These are phyloP conservation scores for Ambrosia trifida DNA, from an alignment of 129 eudicot species.

Conservation along the genomic window DNA sequence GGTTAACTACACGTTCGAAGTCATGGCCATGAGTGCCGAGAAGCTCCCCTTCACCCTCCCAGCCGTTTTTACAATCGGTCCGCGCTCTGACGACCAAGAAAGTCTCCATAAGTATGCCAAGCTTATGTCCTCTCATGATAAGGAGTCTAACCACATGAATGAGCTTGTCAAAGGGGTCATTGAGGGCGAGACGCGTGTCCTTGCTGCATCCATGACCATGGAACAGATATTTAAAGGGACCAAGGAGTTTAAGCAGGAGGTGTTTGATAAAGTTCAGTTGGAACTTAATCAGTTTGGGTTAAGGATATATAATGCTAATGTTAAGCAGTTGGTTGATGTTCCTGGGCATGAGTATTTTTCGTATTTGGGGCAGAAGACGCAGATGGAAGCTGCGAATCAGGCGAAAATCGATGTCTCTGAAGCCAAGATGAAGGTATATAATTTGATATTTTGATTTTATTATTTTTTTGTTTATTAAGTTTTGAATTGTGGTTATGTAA, in stretches of 20 bases:
- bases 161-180: slow-evolving; percentile 63
- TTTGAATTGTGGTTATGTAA: background rate
- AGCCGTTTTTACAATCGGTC: slow-evolving; percentile 59
- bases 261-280: slow-evolving; percentile 49
- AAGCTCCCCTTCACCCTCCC: slow-evolving; percentile 63
- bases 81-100: slow-evolving; percentile 32
- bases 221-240: slow-evolving; percentile 54
- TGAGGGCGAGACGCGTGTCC: slow-evolving; percentile 66
- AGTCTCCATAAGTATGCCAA: slow-evolving; percentile 50
- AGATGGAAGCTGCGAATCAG: slow-evolving; percentile 43
- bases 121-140: slow-evolving; percentile 53
- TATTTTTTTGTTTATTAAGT: no score
- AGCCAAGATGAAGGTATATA: slow-evolving; percentile 46
- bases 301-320: slow-evolving; percentile 55
- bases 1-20: slow-evolving; percentile 57
- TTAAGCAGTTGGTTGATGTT: slow-evolving; percentile 58
- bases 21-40: slow-evolving; percentile 66
- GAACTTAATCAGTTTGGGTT: slow-evolving; percentile 61
- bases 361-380: slow-evolving; percentile 40
- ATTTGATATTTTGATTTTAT: no score
- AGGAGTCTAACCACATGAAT: slow-evolving; percentile 43
- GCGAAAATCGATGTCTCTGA: slow-evolving; percentile 64
- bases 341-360: slow-evolving; percentile 62
- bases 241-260: slow-evolving; percentile 14
- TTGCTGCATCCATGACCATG: slow-evolving; percentile 74